Conservation (phyloP, 108 stramenopile genomes). For the Skeletonema grethae region DNA sequence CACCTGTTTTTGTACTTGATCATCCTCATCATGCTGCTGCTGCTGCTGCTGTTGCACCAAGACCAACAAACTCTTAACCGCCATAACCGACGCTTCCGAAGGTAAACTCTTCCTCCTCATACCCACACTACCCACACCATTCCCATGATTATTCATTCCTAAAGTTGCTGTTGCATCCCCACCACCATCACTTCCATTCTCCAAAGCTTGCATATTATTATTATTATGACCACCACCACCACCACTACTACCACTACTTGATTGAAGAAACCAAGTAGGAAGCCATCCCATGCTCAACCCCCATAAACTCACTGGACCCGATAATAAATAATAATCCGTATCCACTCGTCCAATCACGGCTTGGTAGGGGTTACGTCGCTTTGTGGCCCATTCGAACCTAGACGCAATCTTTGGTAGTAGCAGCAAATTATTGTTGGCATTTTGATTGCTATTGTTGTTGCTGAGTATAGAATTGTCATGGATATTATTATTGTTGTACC, state of each 20-base stretch:
- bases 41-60: conserved; percentile 21
- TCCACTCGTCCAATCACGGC: conserved; percentile 28
- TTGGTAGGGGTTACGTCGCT: conserved; percentile 22
- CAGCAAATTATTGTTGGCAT: neutral
- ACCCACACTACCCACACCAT: neutral
- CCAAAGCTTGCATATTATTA: neutral
- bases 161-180: neutral
- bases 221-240: too few species aligned
- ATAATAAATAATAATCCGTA: conserved; percentile 20
- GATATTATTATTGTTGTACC: neutral
- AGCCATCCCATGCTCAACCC: conserved; percentile 5
- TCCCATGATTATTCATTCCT: neutral
- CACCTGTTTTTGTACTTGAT: neutral
- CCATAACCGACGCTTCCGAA: conserved; percentile 23
- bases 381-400: conserved; percentile 32
- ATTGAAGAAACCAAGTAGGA: neutral
- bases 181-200: neutral
- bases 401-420: conserved; percentile 32
- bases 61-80: conserved; percentile 20
- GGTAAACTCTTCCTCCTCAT: conserved; percentile 25
- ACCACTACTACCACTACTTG: neutral
- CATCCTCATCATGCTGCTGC: neutral
- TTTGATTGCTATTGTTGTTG: neutral
- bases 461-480: neutral
- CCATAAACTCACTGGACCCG: conserved; percentile 6